Conservation (phyloP, 345 rosid genomes). For the Tarenaya hassleriana region DNA sequence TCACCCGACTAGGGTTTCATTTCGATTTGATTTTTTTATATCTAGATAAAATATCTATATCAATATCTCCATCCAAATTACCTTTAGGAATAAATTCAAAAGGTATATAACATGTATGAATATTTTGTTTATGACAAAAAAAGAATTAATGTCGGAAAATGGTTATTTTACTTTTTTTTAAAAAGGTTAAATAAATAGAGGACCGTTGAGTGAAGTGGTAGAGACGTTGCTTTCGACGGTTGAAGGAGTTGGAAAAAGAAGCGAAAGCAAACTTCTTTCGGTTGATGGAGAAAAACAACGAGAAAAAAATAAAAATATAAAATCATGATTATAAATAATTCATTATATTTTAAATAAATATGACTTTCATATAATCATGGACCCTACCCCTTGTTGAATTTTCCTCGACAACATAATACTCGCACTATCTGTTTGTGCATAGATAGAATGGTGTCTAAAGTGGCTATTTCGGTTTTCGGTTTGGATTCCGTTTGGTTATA, state of each 20-base stretch:
- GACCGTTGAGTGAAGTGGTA: not conserved
- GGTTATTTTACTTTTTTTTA: too few relatives aligned
- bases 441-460: too few relatives aligned
- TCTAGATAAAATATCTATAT: too few relatives aligned
- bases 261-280: constrained; percentile 19
- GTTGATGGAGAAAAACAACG: constrained; percentile 23
- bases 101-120: too few relatives aligned
- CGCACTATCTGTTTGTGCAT: constrained; percentile 4
- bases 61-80: too few relatives aligned
- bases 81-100: too few relatives aligned
- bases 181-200: constrained; percentile 17
- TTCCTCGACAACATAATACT: constrained; percentile 21
- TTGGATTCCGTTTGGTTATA: too few relatives aligned
- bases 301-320: not conserved
- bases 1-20: too few relatives aligned
- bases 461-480: too few relatives aligned
- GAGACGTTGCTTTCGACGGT: constrained; percentile 30
- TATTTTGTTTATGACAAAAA: too few relatives aligned
- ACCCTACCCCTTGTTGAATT: constrained; percentile 25
- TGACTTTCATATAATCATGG: constrained; percentile 33
- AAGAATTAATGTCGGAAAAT: not conserved
- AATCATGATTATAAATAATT: too few relatives aligned
- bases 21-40: too few relatives aligned
- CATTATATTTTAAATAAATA: constrained; percentile 14
- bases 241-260: constrained; percentile 22